phyloP scores from a whole-genome alignment of 139 green algal species.

The Marvania coccoides region DNA sequence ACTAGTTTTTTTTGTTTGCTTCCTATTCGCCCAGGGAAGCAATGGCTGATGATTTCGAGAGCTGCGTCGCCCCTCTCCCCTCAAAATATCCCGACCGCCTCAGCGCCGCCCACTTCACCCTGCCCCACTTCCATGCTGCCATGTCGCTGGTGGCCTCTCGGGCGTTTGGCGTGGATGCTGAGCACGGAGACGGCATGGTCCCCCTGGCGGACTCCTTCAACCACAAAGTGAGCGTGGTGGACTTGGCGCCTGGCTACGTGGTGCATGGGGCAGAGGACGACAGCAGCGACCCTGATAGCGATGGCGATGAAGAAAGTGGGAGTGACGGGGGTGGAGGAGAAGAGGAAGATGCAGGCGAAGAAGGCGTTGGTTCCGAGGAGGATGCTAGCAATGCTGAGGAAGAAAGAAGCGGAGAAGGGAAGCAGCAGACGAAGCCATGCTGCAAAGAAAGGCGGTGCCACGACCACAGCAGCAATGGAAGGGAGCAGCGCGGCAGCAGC shows the following conservation, averaged over 20 bases:
- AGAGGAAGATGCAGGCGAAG: conserved; percentile 1
- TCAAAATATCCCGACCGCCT: conserved; percentile 21
- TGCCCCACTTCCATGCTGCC: conserved; percentile 43
- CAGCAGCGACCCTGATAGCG: neutral
- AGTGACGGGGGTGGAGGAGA: too few species aligned
- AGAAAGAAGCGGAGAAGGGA: neutral
- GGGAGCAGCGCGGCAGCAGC: conserved; percentile 2
- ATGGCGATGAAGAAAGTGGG: neutral
- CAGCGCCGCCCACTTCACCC: neutral
- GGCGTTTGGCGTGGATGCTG: conserved; percentile 68
- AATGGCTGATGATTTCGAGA: conserved; percentile 47
- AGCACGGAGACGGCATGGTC: conserved; percentile 73
- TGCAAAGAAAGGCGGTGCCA: neutral
- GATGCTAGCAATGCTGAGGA: neutral
- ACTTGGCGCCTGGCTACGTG: conserved; percentile 17
- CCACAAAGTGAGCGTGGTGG: conserved; percentile 67
- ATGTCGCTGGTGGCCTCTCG: conserved; percentile 64
- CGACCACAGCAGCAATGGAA: neutral
- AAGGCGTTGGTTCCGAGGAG: neutral
- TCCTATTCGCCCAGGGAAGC: too few species aligned
- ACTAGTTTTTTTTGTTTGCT: neutral
- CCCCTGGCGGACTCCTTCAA: conserved; percentile 87
- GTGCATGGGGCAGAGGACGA: conserved; percentile 2
- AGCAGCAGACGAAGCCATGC: neutral
- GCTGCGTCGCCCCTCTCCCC: conserved; percentile 37